Base-by-base conservation (phyloP, 331 rosid genomes). In the Rhamnella rubrinervis region DNA sequence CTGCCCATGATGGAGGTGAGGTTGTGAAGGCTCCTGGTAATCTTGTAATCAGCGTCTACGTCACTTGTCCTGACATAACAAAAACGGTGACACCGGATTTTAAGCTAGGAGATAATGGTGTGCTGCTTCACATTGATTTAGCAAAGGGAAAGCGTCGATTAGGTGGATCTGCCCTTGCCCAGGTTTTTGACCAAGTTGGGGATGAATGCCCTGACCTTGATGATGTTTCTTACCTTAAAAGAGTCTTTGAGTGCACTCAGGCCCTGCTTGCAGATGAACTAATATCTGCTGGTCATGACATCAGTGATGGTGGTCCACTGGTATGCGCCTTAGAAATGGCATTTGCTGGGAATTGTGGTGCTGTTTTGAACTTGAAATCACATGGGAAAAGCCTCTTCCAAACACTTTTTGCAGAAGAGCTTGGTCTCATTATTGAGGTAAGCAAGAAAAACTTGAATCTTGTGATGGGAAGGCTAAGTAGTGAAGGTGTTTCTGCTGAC, bases 251-350 rank as follows among this genome's bases (percentile, higher is more conserved):
- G 74, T 86, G 95, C 72, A 82, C 88, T 73, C 98, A 92, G 66
- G 81, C 67, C 51, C 96, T 92, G 70, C 80, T 92, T 39, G 70
- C 75, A 4, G 86, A 87, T 47, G 95, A 82, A 65, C 63, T 85
- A 65, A 92, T 92, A 68, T 89, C 96, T 55, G 95, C 98, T 61
- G 96, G 98, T 69, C 98, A 89, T 82, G 97, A 92, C 70, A 85
- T 92, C 52, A 92, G 97, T 71, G 98, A 92, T 75, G 98, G 98
- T 71, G 98, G 96, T 57, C 56, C 88, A 68, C 76, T 92, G 72
- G 89, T 82, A 55, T 83, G 88, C 75, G 89, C 91, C 71, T 76
- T 87, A 50, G 98, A 92, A 85, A 92, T 92, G 98, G 96, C 98
- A 70, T 89, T 92, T 86, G 89, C 95, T 59, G 96, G 98, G 28